Conservation (phyloP, 768 basidiomycete genomes). For the Dentipellis sp. region DNA sequence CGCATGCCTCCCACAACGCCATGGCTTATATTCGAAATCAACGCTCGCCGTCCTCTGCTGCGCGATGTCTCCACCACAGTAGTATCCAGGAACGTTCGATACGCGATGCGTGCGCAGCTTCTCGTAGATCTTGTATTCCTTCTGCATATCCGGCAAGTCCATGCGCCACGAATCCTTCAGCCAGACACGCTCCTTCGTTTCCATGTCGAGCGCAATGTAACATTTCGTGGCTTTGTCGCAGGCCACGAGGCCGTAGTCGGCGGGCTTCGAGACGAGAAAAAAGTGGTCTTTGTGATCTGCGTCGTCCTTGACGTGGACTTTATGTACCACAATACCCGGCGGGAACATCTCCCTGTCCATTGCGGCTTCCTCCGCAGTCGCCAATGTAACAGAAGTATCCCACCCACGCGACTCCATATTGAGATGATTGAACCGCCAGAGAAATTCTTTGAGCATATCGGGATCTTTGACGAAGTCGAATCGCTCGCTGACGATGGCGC, state of each 20-base stretch:
- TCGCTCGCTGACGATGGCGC: not conserved
- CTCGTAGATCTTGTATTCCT: not conserved
- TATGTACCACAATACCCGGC: not conserved
- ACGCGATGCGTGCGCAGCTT: not conserved
- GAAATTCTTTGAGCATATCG: not conserved
- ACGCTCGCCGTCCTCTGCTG: not conserved
- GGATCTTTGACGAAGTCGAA: not conserved
- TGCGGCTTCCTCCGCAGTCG: not conserved
- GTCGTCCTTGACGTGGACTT: not conserved
- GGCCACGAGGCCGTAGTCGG: not conserved
- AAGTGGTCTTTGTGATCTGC: not conserved
- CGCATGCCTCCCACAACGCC: not conserved
- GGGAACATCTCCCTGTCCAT: not conserved
- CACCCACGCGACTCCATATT: not conserved
- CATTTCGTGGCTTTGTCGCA: not conserved
- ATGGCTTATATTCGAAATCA: not conserved
- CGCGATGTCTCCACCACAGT: not conserved
- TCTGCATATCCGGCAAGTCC: not conserved
- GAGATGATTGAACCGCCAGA: not conserved
- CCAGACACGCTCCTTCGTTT: not conserved
- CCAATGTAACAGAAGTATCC: not conserved
- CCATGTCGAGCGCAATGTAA: not conserved
- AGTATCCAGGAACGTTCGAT: not conserved
- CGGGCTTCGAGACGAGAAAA: not conserved
- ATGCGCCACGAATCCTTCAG: not conserved